Conservation (phyloP, 805 yeast genomes). For the Candida rishiriensis region DNA sequence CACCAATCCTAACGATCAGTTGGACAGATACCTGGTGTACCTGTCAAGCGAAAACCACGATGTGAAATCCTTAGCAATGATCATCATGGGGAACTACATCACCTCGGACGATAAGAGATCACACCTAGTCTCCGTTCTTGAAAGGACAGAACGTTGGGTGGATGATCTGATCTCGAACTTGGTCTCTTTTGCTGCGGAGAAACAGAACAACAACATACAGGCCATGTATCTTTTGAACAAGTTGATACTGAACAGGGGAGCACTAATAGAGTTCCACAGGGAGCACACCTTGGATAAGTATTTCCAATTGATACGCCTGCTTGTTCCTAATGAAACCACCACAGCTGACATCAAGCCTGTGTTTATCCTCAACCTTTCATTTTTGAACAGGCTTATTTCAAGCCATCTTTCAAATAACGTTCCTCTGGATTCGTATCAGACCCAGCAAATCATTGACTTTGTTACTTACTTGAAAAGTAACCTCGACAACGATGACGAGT, state of each 20-base stretch:
- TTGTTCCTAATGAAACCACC: too few relatives aligned
- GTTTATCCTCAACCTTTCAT: constrained; percentile 2
- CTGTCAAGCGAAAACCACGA: neutral
- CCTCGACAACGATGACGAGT: neutral
- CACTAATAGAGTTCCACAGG: too few relatives aligned
- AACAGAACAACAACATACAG: constrained; percentile 8
- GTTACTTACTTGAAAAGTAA: neutral
- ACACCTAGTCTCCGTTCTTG: constrained; percentile 1
- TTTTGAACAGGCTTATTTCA: constrained; percentile 13
- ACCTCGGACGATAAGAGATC: constrained; percentile 6
- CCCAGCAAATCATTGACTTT: neutral
- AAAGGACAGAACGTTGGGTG: neutral
- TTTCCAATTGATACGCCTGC: too few relatives aligned
- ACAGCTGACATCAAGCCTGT: neutral
- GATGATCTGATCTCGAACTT: constrained; percentile 4
- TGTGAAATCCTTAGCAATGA: constrained; percentile 11
- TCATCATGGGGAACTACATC: constrained; percentile 15
- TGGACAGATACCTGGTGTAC: neutral
- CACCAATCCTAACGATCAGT: neutral
- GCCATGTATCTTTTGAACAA: constrained; percentile 6
- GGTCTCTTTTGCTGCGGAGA: neutral
- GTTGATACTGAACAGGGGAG: neutral
- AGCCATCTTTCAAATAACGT: neutral
- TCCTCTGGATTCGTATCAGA: neutral
- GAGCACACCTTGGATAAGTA: too few relatives aligned